phyloP scores from a whole-genome alignment of 805 yeast genomes.

The Metschnikowia drakensbergensis region DNA sequence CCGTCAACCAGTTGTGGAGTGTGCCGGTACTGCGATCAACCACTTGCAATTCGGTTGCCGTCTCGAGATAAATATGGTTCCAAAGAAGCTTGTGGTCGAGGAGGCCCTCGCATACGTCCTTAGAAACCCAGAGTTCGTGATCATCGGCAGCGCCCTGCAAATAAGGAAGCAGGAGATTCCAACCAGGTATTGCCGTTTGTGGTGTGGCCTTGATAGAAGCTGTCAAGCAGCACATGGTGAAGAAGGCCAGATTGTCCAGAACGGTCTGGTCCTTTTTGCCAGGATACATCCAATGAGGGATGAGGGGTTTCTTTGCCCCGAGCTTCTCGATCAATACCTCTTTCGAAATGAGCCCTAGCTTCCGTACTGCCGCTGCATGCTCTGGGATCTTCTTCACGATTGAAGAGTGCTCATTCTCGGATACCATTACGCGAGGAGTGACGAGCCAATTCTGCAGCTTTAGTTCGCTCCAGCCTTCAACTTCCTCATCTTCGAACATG shows the following conservation, averaged over 20 bases:
- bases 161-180: slow-evolving; percentile 37
- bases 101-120: slow-evolving; percentile 38
- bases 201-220: slow-evolving; percentile 11
- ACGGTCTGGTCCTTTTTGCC: slow-evolving; percentile 22
- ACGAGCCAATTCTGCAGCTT: slow-evolving; percentile 34
- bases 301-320: slow-evolving; percentile 40
- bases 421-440: slow-evolving; percentile 52
- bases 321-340: slow-evolving; percentile 29
- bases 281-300: slow-evolving; percentile 73
- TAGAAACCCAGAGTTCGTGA: slow-evolving; percentile 73
- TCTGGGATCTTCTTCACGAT: slow-evolving; percentile 46
- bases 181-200: slow-evolving; percentile 7
- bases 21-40: slow-evolving; percentile 23
- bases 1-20: slow-evolving; percentile 22
- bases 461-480: background rate
- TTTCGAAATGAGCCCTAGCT: slow-evolving; percentile 38
- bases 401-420: slow-evolving; percentile 51
- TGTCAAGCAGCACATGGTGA: slow-evolving; percentile 15
- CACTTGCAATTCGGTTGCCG: slow-evolving; percentile 11
- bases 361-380: slow-evolving; percentile 44
- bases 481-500: slow-evolving; percentile 34
- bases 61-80: slow-evolving; percentile 28
- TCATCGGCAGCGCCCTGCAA: slow-evolving; percentile 96
- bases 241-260: background rate
- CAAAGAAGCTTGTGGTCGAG: slow-evolving; percentile 58